Conservation (phyloP, 192 early-diverging fungal genomes). For the Allomyces javanicus region DNA sequence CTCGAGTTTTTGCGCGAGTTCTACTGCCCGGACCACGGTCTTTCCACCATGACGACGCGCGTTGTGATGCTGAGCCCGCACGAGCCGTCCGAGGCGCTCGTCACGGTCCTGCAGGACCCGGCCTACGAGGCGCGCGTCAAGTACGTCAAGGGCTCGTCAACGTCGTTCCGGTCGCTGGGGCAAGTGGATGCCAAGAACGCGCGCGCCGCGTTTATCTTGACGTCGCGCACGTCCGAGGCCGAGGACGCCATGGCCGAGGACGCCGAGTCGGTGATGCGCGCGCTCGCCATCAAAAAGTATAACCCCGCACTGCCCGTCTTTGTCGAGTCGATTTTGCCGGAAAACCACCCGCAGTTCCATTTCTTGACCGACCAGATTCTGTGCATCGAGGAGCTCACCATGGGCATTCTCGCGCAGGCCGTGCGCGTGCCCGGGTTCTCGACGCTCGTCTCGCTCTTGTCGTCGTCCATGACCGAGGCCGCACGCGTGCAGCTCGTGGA, state of each 20-base stretch:
- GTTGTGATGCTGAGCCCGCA: slow-evolving; percentile 45
- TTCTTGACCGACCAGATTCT: slow-evolving; percentile 46
- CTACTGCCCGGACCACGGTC: slow-evolving; percentile 58
- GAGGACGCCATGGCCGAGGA: slow-evolving; percentile 31
- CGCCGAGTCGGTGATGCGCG: slow-evolving; percentile 47
- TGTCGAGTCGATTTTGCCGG: slow-evolving; percentile 21
- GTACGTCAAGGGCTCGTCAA: slow-evolving; percentile 47
- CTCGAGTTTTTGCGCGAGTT: slow-evolving; percentile 57
- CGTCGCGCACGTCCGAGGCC: slow-evolving; percentile 19
- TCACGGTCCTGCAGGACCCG: slow-evolving; percentile 40
- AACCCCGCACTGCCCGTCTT: slow-evolving; percentile 13
- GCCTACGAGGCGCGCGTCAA: slow-evolving; percentile 41
- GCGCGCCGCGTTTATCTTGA: slow-evolving; percentile 40
- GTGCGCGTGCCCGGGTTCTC: slow-evolving; percentile 49
- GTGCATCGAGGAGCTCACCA: slow-evolving; percentile 50
- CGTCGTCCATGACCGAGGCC: slow-evolving; percentile 37
- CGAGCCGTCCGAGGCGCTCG: slow-evolving; percentile 30
- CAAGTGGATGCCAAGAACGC: slow-evolving; percentile 26
- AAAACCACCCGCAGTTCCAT: slow-evolving; percentile 49
- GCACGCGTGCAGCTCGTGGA: slow-evolving; percentile 18
- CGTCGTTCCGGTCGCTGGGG: slow-evolving; percentile 32
- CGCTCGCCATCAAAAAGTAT: slow-evolving; percentile 49
- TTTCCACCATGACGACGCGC: slow-evolving; percentile 36
- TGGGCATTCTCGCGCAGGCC: slow-evolving; percentile 49
- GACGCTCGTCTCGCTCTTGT: slow-evolving; percentile 41